Evolutionary conservation across 2,329 filamentous ascomycete genomes (phyloP).

Genomic region (Pseudocercospora pini-densiflorae): DNA sequence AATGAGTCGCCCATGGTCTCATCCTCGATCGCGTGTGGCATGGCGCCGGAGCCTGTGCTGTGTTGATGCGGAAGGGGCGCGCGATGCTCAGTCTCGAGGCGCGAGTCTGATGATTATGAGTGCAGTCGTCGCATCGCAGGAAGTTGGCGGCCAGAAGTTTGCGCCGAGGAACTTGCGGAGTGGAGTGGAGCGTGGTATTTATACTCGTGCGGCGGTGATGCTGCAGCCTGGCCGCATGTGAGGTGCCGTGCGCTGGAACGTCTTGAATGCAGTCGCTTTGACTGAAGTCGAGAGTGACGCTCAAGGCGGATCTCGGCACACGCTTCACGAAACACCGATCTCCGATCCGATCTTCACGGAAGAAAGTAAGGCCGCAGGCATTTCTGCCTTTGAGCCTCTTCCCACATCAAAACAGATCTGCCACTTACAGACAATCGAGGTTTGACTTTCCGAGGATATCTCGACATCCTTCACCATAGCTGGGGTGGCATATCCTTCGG

Average conservation of each 20-base stretch:
- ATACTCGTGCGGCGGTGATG: not conserved
- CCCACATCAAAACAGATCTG: not conserved
- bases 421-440: not conserved
- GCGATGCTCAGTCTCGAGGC: not conserved
- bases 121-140: not conserved
- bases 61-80: not conserved
- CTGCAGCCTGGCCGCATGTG: not conserved
- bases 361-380: not conserved
- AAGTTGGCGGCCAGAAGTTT: not conserved
- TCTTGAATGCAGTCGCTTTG: not conserved
- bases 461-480: not conserved
- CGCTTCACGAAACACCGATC: not conserved
- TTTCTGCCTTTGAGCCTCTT: not conserved
- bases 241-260: not conserved
- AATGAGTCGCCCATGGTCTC: slow-evolving; percentile 22
- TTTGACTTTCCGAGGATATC: not conserved
- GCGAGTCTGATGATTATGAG: not conserved
- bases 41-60: slow-evolving; percentile 22
- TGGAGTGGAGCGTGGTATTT: not conserved
- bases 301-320: not conserved
- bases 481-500: not conserved
- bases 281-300: not conserved
- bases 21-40: slow-evolving; percentile 45
- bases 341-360: not conserved
- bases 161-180: not conserved